Base-by-base conservation (phyloP, 1,284 basidiomycete genomes). In the Stereum hirsutum region DNA sequence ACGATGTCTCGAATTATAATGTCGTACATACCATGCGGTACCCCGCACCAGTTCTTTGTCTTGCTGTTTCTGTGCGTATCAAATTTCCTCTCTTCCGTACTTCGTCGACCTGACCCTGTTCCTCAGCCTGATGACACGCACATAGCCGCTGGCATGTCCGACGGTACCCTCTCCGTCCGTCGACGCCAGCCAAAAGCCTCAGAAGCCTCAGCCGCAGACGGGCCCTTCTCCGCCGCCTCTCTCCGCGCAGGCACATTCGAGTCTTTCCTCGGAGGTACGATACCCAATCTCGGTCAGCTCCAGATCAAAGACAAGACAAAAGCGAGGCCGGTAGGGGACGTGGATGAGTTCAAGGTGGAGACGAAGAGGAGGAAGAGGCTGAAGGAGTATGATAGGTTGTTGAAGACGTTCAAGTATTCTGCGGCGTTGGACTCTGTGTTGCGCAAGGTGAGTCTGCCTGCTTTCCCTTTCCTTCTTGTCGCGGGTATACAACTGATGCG, bases 1-100 rank as follows among this genome's bases (percentile, higher is more conserved):
- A 99, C 66, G 94, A 99, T 59, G 82, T 95, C 39, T 81, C 88
- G 56, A 84, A 85, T 30, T 95, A 94, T 70, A 88, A 89, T 55
- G 96, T 99, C 24, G 85, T 95, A 7, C 96, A 99, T 60, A 98
- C 96, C 1, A 99, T 99, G 92, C 85, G 95, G 33, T 99, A 99
- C 61, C 90, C 94, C 3, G 89, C 93, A 1, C 92, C 94, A 1
- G 68, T 99, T 3, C 70, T 99, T 5, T 91, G 83, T 55, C 68
- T 99, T 36, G 93, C 91, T n/a, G 72, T 90, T 47, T 98, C 89
- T 47, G 90, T 89, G 57, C 57, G 79, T 69, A 12, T 32, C n/a
- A n/a, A n/a, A n/a, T n/a, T n/a, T n/a, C n/a, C n/a, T n/a, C n/a
- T n/a, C n/a, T n/a, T n/a, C n/a, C n/a, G n/a, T n/a, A n/a, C n/a